Evolutionary conservation across 345 rosid species (phyloP).

Genomic region (Boechera divaricarpa): DNA sequence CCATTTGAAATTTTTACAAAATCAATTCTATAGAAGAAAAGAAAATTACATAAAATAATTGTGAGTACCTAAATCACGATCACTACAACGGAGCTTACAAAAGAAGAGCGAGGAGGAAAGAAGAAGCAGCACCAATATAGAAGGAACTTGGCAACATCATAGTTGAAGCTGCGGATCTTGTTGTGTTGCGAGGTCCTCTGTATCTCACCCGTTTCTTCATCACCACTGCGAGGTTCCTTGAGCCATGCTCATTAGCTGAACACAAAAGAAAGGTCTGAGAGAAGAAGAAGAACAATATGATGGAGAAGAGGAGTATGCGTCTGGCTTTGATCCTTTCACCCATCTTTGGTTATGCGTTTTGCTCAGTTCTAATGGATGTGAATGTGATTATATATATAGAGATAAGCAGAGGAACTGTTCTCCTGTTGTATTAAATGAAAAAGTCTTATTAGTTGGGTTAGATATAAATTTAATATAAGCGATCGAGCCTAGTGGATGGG

Average conservation of each 20-base stretch:
- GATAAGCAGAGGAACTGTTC: not conserved
- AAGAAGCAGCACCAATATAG: slow-evolving; percentile 14
- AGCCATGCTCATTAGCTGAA: slow-evolving; percentile 36
- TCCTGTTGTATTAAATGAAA: not conserved
- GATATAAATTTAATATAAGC: not conserved
- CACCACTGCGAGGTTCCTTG: slow-evolving; percentile 36
- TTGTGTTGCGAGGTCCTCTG: slow-evolving; percentile 27
- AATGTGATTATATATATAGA: not conserved
- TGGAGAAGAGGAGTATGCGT: slow-evolving; percentile 32
- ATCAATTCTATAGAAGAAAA: not conserved
- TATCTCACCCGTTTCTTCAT: slow-evolving; percentile 10
- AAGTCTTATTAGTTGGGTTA: not conserved
- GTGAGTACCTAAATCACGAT: not conserved
- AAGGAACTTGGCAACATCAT: slow-evolving; percentile 30
- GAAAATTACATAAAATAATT: not conserved
- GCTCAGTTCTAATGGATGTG: not conserved
- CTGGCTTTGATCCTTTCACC: slow-evolving; percentile 37
- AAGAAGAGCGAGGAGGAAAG: slow-evolving; percentile 33
- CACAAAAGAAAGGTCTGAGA: slow-evolving; percentile 32
- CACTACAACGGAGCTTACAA: not conserved
- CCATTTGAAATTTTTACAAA: not conserved
- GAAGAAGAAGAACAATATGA: slow-evolving; percentile 34
- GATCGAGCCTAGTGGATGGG: not conserved
- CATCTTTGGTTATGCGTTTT: slow-evolving; percentile 24
- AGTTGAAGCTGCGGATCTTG: slow-evolving; percentile 29